Evolutionary conservation across 352 stramenopile species (phyloP).

Genomic region (Aphanomyces cochlioides): DNA sequence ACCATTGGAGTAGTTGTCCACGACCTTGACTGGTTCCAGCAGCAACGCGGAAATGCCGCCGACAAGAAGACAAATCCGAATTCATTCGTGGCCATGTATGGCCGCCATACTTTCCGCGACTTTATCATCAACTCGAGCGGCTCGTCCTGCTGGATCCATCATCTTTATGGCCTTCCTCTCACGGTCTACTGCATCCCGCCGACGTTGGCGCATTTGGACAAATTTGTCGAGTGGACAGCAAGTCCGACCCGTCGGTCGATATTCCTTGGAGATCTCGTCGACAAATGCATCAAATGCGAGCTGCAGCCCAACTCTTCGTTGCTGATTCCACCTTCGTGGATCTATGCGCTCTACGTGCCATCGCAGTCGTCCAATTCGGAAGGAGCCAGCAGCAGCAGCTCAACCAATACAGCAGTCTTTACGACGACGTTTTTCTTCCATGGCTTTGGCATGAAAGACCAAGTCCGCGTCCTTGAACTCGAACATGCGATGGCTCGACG

Average conservation of each 20-base stretch:
- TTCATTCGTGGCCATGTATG: conserved; percentile 55
- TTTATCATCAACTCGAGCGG: conserved; percentile 54
- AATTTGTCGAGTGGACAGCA: conserved; percentile 57
- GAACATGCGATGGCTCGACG: conserved; percentile 18
- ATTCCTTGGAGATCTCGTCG: conserved; percentile 64
- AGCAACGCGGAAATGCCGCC: neutral
- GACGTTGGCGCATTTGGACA: conserved; percentile 41
- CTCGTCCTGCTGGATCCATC: conserved; percentile 59
- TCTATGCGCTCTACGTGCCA: conserved; percentile 58
- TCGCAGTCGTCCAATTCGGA: conserved; percentile 15
- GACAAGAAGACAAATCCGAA: conserved; percentile 40
- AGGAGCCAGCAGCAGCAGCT: neutral
- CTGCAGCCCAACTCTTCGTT: conserved; percentile 49
- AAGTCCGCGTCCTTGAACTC: conserved; percentile 21
- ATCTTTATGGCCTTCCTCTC: conserved; percentile 50
- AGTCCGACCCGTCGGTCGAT: conserved; percentile 37
- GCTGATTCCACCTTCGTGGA: conserved; percentile 62
- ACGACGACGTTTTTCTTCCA: conserved; percentile 25
- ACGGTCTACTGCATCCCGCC: conserved; percentile 69
- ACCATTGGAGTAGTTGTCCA: conserved; percentile 13
- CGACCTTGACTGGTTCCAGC: conserved; percentile 29
- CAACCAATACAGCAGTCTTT: conserved; percentile 10
- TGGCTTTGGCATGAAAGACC: conserved; percentile 21
- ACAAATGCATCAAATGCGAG: conserved; percentile 69
- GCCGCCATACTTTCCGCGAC: conserved; percentile 58